Evolutionary conservation across 163 green algal species (phyloP), one percentile per base, ranked within the genome.

Genomic region (Chlamydomonas reinhardtii): DNA sequence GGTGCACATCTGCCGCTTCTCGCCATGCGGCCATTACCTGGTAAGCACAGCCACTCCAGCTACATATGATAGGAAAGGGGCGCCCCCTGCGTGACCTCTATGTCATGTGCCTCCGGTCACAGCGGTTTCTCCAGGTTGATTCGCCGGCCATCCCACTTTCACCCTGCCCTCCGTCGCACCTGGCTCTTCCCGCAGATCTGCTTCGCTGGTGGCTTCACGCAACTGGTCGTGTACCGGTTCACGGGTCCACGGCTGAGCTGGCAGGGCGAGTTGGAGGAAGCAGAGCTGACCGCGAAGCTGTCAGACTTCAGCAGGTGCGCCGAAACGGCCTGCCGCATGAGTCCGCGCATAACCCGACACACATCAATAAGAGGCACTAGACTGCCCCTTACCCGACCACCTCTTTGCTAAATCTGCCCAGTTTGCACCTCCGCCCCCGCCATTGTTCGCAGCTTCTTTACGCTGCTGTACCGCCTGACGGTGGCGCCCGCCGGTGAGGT

Each of bases 141-240:
- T n/a, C n/a, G n/a, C n/a, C n/a, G n/a, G n/a, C n/a, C n/a, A n/a
- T n/a, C n/a, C n/a, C n/a, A n/a, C n/a, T n/a, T n/a, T n/a, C n/a
- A n/a, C n/a, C n/a, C n/a, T n/a, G n/a, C n/a, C n/a, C n/a, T n/a
- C n/a, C n/a, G n/a, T n/a, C n/a, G n/a, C n/a, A n/a, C n/a, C n/a
- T n/a, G n/a, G n/a, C n/a, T n/a, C n/a, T 56, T 17, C 4, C n/a
- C 62, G 8, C 52, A 85, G 79, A 61, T 85, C 6, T 85, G 79
- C 69, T 31, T 85, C 3, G 79, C 66, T 2, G 79, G 52, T 27
- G 79, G 79, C 54, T 78, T 85, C 48, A 85, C 79, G 1, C 79
- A 85, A 52, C 79, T 85, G 68, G 79, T 77, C 52, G 79, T 85
- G 48, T 85, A 85, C 32, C 68, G 68, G 32, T 78, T 73, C 79